Conservation (phyloP, 2,329 filamentous ascomycete species). For the Penicillium sp. region DNA sequence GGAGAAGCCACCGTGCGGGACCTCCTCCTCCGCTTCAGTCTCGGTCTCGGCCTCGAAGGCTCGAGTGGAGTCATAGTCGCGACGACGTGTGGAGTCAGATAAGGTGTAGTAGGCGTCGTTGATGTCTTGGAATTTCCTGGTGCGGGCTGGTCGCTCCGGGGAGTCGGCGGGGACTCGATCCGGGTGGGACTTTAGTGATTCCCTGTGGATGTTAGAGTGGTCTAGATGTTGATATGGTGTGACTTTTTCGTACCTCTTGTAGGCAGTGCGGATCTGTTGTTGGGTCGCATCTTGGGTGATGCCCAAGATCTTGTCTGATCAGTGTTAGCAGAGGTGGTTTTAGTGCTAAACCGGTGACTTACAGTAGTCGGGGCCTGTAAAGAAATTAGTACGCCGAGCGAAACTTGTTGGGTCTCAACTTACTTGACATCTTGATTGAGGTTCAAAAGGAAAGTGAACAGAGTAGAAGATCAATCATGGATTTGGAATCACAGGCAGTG, state of each 20-base stretch:
- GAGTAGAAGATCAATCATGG: neutral
- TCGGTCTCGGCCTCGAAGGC: conserved; percentile 48
- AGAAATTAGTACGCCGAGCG: neutral
- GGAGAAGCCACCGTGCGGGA: conserved; percentile 62
- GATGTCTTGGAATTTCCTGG: conserved; percentile 85
- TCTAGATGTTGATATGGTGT: neutral
- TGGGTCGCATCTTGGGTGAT: conserved; percentile 72
- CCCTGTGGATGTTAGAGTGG: conserved; percentile 51
- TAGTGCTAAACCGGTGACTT: conserved; percentile 16
- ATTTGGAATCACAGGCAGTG: conserved; percentile 13
- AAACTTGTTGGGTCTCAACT: conserved; percentile 3
- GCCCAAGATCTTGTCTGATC: conserved; percentile 70
- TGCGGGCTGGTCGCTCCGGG: conserved; percentile 77
- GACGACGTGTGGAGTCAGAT: conserved; percentile 72
- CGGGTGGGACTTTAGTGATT: conserved; percentile 88
- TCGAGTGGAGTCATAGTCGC: conserved; percentile 80
- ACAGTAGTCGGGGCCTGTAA: conserved; percentile 45
- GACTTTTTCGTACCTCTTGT: conserved; percentile 72
- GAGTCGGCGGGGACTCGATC: conserved; percentile 84
- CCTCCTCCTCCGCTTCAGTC: conserved; percentile 51
- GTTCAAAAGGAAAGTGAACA: neutral
- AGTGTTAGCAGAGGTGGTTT: conserved; percentile 7
- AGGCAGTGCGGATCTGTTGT: conserved; percentile 87
- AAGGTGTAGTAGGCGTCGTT: conserved; percentile 94
- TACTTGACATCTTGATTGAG: conserved; percentile 25